Evolutionary conservation across 2,329 filamentous ascomycete species (phyloP).

Genomic region (Arthroderma sp.): DNA sequence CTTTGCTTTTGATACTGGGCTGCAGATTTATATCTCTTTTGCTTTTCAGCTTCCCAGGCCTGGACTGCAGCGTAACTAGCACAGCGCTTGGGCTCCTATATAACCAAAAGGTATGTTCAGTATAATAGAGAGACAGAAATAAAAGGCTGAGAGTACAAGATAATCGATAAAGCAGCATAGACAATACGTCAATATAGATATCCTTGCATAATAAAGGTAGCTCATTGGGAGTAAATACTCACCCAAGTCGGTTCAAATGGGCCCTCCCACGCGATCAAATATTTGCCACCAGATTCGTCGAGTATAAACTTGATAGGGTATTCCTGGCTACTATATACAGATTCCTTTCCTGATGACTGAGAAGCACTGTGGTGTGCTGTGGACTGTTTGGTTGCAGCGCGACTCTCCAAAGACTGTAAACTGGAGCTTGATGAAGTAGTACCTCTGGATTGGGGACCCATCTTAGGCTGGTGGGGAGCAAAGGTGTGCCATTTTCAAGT

Average conservation of each 20-base stretch:
- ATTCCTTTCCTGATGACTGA: not conserved
- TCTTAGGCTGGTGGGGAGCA: not conserved
- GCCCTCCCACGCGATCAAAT: slow-evolving; percentile 31
- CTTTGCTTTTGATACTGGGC: slow-evolving; percentile 10
- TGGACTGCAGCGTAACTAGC: slow-evolving; percentile 23
- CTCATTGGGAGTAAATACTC: slow-evolving; percentile 15
- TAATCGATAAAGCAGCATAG: not conserved
- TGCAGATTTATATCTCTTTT: slow-evolving; percentile 10
- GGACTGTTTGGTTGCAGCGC: not conserved
- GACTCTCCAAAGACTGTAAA: not conserved
- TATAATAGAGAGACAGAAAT: not conserved
- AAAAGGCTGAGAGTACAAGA: not conserved
- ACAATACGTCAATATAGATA: not conserved
- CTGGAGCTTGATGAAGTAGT: not conserved
- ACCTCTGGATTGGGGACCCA: not conserved
- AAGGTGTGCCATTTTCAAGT: not conserved
- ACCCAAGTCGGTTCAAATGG: slow-evolving; percentile 30
- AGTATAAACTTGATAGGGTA: slow-evolving; percentile 28
- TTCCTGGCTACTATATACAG: slow-evolving; percentile 21
- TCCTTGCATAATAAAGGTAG: not conserved
- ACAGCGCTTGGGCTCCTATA: slow-evolving; percentile 28
- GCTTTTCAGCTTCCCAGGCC: slow-evolving; percentile 22
- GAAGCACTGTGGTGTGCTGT: not conserved
- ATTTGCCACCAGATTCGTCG: slow-evolving; percentile 25
- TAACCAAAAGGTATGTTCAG: not conserved